Conservation (phyloP, 2,329 filamentous ascomycete genomes). For the Aspergillus sergii region DNA sequence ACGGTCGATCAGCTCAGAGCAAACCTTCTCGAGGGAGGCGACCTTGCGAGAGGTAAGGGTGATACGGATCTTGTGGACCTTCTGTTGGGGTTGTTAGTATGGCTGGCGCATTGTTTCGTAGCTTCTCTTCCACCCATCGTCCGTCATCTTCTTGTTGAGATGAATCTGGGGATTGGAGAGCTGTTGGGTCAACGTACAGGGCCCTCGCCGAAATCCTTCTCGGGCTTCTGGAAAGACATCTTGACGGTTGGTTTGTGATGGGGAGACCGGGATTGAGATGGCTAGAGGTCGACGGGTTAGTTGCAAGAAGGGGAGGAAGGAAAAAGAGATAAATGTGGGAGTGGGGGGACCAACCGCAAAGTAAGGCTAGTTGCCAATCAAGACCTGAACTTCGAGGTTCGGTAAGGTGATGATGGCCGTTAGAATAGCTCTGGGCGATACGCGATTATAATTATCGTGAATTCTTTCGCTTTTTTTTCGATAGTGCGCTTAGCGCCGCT, state of each 20-base stretch:
- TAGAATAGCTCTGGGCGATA: slow-evolving; percentile 24
- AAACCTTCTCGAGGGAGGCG: slow-evolving; percentile 94
- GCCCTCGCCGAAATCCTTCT: slow-evolving; percentile 90
- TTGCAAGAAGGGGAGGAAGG: not conserved
- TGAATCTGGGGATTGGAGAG: not conserved
- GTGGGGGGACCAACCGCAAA: slow-evolving; percentile 22
- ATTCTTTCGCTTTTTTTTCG: slow-evolving; percentile 16
- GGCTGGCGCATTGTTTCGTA: not conserved
- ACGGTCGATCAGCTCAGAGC: slow-evolving; percentile 96
- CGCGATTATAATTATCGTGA: slow-evolving; percentile 19
- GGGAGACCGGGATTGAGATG: slow-evolving; percentile 27
- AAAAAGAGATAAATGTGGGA: not conserved
- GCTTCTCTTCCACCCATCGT: not conserved
- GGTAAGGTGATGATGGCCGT: slow-evolving; percentile 74
- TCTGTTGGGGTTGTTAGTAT: slow-evolving; percentile 51
- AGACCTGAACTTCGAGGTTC: slow-evolving; percentile 77
- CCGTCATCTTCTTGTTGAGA: not conserved
- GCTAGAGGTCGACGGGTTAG: slow-evolving; percentile 15
- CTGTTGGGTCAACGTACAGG: slow-evolving; percentile 60
- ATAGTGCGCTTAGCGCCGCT: slow-evolving; percentile 18
- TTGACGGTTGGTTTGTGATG: slow-evolving; percentile 48
- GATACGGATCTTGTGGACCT: slow-evolving; percentile 98
- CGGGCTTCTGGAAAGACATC: slow-evolving; percentile 94
- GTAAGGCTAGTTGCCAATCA: slow-evolving; percentile 61
- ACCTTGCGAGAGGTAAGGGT: slow-evolving; percentile 96